Evolutionary conservation across 1,139 yeast genomes (phyloP).

Genomic region (Nadsonia commutata): DNA sequence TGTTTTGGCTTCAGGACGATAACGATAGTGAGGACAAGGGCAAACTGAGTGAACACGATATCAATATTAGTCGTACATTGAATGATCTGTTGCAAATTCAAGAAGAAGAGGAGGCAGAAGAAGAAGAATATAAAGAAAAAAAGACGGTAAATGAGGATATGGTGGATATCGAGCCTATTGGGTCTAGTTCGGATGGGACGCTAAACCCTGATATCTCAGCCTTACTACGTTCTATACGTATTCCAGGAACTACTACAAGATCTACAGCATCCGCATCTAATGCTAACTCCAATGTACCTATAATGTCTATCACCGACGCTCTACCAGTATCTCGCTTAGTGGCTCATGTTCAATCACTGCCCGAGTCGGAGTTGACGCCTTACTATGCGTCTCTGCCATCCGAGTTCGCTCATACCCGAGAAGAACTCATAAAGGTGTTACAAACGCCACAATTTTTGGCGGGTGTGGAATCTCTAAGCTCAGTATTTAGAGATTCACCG

Average conservation of each 20-base stretch:
- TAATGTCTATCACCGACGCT: constrained; percentile 26
- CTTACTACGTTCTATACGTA: neutral
- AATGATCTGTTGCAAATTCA: constrained; percentile 32
- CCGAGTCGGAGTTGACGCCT: constrained; percentile 25
- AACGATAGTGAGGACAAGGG: constrained; percentile 42
- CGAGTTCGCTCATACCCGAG: constrained; percentile 28
- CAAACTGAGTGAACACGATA: constrained; percentile 51
- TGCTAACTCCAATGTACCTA: constrained; percentile 11
- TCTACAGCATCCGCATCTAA: neutral
- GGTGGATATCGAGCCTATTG: neutral
- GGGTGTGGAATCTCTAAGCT: constrained; percentile 31
- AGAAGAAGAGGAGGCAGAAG: constrained; percentile 28
- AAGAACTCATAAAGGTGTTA: constrained; percentile 32
- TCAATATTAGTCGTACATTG: constrained; percentile 36
- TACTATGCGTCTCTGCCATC: constrained; percentile 34
- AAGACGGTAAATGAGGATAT: constrained; percentile 13
- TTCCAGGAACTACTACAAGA: neutral
- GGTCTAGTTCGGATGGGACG: neutral
- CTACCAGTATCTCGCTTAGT: constrained; percentile 29
- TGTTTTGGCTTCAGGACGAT: constrained; percentile 85
- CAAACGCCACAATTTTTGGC: constrained; percentile 42
- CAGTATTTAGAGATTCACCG: constrained; percentile 26
- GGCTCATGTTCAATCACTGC: constrained; percentile 27
- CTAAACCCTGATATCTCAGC: neutral
- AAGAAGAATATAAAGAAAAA: constrained; percentile 25